phyloP scores from a whole-genome alignment of 208 protist genomes.

The Herpetomonas samuelpessoai region DNA sequence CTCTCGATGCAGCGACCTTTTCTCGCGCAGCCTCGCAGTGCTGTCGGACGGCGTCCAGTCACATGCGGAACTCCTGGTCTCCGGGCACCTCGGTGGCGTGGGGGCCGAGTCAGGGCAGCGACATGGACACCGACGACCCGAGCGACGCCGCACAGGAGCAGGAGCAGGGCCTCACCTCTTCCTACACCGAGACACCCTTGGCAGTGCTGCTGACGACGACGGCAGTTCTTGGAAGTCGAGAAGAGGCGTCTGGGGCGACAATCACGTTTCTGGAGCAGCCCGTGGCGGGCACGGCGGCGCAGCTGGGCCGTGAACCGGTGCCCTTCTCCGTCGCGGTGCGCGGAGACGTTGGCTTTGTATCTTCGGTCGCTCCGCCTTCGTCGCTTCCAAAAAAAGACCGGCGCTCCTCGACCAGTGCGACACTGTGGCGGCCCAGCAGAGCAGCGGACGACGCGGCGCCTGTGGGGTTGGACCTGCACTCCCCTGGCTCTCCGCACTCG shows the following conservation, averaged over 20 bases:
- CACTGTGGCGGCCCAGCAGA: too few species aligned
- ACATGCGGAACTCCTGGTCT: background rate
- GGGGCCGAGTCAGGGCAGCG: too few species aligned
- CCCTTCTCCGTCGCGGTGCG: constrained; percentile 49
- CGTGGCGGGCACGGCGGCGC: constrained; percentile 52
- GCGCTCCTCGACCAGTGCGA: too few species aligned
- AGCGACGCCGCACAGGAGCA: background rate
- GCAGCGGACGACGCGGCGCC: too few species aligned
- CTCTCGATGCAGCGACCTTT: too few species aligned
- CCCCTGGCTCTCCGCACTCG: too few species aligned
- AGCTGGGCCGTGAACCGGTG: constrained; percentile 35
- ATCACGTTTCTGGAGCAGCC: constrained; percentile 81
- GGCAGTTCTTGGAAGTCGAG: constrained; percentile 46
- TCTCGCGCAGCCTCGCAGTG: too few species aligned
- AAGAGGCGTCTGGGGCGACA: constrained; percentile 18
- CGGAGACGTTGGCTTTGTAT: constrained; percentile 57
- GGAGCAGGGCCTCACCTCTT: background rate
- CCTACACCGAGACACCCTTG: constrained; percentile 10
- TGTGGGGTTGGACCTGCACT: too few species aligned
- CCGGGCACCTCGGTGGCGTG: background rate
- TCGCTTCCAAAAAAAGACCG: too few species aligned
- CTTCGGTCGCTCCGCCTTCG: constrained; percentile 15
- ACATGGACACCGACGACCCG: background rate
- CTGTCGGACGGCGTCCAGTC: background rate
- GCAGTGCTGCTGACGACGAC: constrained; percentile 80